Evolutionary conservation across 2,329 filamentous ascomycete species (phyloP).

Genomic region (Fusarium praegraminearum): DNA sequence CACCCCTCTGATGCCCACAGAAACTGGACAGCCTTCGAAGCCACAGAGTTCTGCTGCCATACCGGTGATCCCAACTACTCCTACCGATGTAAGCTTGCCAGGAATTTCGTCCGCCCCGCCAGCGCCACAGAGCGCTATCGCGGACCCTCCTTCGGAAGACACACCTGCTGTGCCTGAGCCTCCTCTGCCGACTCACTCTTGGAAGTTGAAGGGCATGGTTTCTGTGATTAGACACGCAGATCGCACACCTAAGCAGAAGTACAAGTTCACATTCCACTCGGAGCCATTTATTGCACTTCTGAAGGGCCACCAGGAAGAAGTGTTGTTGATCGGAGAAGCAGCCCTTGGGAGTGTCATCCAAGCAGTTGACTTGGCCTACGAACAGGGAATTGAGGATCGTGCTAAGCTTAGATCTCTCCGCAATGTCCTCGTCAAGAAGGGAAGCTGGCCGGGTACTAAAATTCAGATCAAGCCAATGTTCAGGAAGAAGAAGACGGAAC

Average conservation of each 20-base stretch:
- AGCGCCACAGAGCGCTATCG: constrained; percentile 49
- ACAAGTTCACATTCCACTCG: constrained; percentile 99
- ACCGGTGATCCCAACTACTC: constrained; percentile 52
- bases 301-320: constrained; percentile 96
- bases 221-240: constrained; percentile 97
- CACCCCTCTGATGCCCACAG: constrained; percentile 50
- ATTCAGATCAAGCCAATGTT: constrained; percentile 99
- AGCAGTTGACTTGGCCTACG: constrained; percentile 84
- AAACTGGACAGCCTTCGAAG: constrained; percentile 50
- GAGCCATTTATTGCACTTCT: constrained; percentile 95
- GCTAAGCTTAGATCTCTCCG: constrained; percentile 87
- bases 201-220: constrained; percentile 98
- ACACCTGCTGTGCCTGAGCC: constrained; percentile 65
- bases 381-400: constrained; percentile 83
- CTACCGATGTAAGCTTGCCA: constrained; percentile 48
- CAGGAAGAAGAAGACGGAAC: constrained; percentile 82
- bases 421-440: constrained; percentile 91
- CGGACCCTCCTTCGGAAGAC: constrained; percentile 48
- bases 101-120: constrained; percentile 50
- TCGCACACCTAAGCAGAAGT: constrained; percentile 98
- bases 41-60: constrained; percentile 54
- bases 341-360: constrained; percentile 89
- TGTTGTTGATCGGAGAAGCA: constrained; percentile 90
- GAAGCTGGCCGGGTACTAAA: constrained; percentile 93
- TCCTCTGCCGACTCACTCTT: constrained; percentile 87